Conservation (phyloP, 345 rosid species). For the thale cress (Arabidopsis thaliana) region TAIR10.1 NC_003074.8:18945001-18945500, state of each 20-base stretch:
- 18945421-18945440: slow-evolving; percentile 47
- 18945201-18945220: background rate
- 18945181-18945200: slow-evolving; percentile 2
- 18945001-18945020: no score
- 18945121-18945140: background rate
- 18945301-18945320: slow-evolving; percentile 58
- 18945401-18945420: slow-evolving; percentile 49
- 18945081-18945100: background rate
- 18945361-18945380: slow-evolving; percentile 62
- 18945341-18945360: slow-evolving; percentile 61
- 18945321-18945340: slow-evolving; percentile 70
- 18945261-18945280: slow-evolving; percentile 39
- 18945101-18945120: background rate
- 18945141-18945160: background rate
- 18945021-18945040: background rate
- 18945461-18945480: slow-evolving; percentile 59
- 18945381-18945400: slow-evolving; percentile 59
- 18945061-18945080: background rate
- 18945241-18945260: slow-evolving; percentile 4
- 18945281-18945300: slow-evolving; percentile 61
- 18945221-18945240: background rate
- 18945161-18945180: background rate
- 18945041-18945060: background rate
- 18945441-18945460: slow-evolving; percentile 61
- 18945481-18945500: slow-evolving; percentile 65